These are phyloP conservation scores for Cotoneaster glaucophyllus DNA, from an alignment of 306 rosid species.

Conservation along the genomic window DNA sequence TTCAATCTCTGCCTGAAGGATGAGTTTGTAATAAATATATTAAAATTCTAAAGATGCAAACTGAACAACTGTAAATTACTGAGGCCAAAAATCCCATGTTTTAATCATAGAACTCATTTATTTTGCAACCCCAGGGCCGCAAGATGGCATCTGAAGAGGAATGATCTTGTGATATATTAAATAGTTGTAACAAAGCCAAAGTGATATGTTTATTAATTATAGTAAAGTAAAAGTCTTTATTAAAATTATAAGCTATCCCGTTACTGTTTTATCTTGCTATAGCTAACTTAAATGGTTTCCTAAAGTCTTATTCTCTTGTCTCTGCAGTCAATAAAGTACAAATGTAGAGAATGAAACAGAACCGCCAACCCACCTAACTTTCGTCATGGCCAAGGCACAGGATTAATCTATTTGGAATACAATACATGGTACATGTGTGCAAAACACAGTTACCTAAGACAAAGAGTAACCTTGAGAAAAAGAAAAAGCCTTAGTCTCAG, in stretches of 20 bases:
- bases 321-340: not conserved
- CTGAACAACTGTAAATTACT: not conserved
- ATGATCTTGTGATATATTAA: not conserved
- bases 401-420: not conserved
- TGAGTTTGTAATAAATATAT: conserved; percentile 7
- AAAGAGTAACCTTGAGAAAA: not conserved
- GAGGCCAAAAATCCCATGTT: not conserved
- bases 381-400: not conserved
- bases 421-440: not conserved
- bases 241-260: not conserved
- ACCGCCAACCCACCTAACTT: not conserved
- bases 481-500: not conserved
- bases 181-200: not conserved
- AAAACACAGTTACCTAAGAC: not conserved
- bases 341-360: not conserved
- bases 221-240: not conserved
- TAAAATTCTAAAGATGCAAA: not conserved
- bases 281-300: not conserved
- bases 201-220: not conserved
- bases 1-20: conserved; percentile 86
- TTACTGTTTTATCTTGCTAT: not conserved
- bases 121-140: not conserved
- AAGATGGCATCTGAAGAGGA: not conserved
- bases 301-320: not conserved
- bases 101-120: not conserved